Evolutionary conservation across 176 grass and related monocot species (phyloP), one percentile per base, ranked within the genome.

Genomic region (Poa annua): DNA sequence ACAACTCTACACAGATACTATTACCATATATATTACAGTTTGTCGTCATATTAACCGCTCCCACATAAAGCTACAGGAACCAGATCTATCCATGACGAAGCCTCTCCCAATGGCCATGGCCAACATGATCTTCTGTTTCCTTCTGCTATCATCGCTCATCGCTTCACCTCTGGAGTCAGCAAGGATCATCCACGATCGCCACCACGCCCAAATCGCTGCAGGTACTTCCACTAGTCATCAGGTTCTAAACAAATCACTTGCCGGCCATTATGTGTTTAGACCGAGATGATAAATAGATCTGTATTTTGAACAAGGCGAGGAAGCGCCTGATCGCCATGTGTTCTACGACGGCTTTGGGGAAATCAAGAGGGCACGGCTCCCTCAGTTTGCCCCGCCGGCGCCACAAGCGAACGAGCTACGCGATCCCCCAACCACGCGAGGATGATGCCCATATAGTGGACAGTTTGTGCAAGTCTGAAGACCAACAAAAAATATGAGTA

Each of bases 91-190:
- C 38, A 47, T 59, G 67, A 5, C 38, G 24, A 45, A 45, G n/a
- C 5, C 38, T 12, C 11, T 52, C 41, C 19, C 68, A 11, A 36
- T 71, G 35, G 20, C 79, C 68, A 74, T 35, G 68, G 68, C 69
- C 11, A 83, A 36, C 68, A 50, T 62, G 16, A 21, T 55, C 36
- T 3, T 73, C 16, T 82, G 67, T 26, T 36, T 73, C 68, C 51
- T 49, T 35, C 12, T 83, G 55, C 29, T 50, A 20, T 48, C 81
- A 16, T 61, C 11, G 5, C 53, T 83, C 53, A 73, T 74, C 3
- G 48, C 64, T 41, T 71, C 55, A 34, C 69, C 70, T 16, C 24
- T 74, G 36, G 69, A 62, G 26, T 34, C 54, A 13, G 22, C 25
- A 15, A 71, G 63, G 63, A 78, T 47, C 76, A 1, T 81, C 63